Evolutionary conservation across 148 eudicot genomes (phyloP), one percentile per base, ranked within the genome.

Genomic region (Fagopyrum homotropicum): DNA sequence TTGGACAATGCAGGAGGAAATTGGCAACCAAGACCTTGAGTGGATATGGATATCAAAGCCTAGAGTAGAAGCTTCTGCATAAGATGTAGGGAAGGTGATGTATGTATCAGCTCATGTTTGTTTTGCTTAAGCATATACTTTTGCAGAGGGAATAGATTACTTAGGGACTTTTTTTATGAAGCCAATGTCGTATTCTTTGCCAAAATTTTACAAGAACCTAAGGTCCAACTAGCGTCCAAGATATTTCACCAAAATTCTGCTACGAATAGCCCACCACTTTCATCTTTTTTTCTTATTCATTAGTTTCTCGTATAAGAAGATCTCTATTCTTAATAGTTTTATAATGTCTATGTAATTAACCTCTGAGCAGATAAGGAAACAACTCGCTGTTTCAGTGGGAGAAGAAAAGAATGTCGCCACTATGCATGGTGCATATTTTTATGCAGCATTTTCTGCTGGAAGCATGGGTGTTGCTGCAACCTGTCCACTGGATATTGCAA

Each of bases 381-480:
- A 79, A 77, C 86, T 95, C 72, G 78, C 80, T 73, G 77, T 84
- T 64, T 48, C 81, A 70, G 69, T 84, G 51, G 96, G 96, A 64
- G 92, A 89, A 68, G 89, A 87, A 75, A 66, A 90, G 15, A 86
- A 84, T 69, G 86, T 81, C 16, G 76, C 72, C 59, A 82, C 87
- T 72, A 80, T 92, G 16, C 81, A 92, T 69, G 92, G 89, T 52
- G 89, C 94, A 45, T 92, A 95, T 78, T 95, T 92, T 78, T 80
- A 90, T 69, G 90, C 99, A 76, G 99, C 97, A 71, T 95, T 92
- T 82, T 80, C 89, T 80, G 97, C 99, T 9, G 99, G 99, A 78
- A 92, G 90, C 80, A 75, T 95, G 77, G 92, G 97, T 86, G 99
- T 97, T 76, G 97, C 89, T n/a, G 87, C 89, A 55, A 95, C 99